Conservation (phyloP, 106 monocot genomes). For the Dactylorhiza incarnata region DNA sequence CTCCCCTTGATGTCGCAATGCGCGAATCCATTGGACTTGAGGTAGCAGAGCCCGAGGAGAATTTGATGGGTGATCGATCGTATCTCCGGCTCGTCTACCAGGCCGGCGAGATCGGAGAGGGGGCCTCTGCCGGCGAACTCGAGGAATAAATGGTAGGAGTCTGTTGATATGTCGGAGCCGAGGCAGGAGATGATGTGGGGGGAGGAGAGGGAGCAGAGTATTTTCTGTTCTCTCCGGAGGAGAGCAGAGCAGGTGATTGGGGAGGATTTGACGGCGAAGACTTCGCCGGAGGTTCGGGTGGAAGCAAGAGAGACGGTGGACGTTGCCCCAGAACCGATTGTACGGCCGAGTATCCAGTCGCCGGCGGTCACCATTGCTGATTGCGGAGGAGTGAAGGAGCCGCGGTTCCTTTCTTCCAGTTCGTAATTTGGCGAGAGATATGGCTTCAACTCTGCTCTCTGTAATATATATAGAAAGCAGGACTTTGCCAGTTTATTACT, state of each 20-base stretch:
- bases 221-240: slow-evolving; percentile 38
- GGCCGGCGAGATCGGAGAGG: slow-evolving; percentile 18
- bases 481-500: too few relatives aligned
- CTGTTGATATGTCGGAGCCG: slow-evolving; percentile 17
- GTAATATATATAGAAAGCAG: too few relatives aligned
- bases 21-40: slow-evolving; percentile 31
- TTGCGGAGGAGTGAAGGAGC: neutral
- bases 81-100: slow-evolving; percentile 20
- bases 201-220: slow-evolving; percentile 30
- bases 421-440: too few relatives aligned
- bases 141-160: slow-evolving; percentile 36
- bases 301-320: slow-evolving; percentile 52
- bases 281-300: slow-evolving; percentile 12
- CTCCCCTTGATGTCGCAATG: slow-evolving; percentile 57
- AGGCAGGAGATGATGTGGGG: slow-evolving; percentile 47
- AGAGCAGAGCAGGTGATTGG: slow-evolving; percentile 1
- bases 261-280: slow-evolving; percentile 72
- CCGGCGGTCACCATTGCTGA: neutral
- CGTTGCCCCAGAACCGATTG: slow-evolving; percentile 54
- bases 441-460: too few relatives aligned
- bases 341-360: neutral
- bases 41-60: slow-evolving; percentile 29
- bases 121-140: slow-evolving; percentile 44
- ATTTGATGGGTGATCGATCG: slow-evolving; percentile 23
- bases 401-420: too few relatives aligned